phyloP scores from a whole-genome alignment of 179 eudicot genomes.

The Beta macrorhiza region DNA sequence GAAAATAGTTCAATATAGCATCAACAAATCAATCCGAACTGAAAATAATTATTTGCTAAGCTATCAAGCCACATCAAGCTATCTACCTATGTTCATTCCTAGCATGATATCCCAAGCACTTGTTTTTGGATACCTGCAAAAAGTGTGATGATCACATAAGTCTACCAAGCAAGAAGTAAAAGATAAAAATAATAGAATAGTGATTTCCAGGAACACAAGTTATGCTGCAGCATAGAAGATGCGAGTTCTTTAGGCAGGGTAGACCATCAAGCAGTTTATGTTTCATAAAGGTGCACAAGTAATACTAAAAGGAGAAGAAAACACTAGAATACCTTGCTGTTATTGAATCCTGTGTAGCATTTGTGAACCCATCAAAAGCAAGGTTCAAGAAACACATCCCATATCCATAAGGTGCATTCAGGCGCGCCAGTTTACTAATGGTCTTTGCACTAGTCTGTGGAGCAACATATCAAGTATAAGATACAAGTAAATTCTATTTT shows the following conservation, averaged over 20 bases:
- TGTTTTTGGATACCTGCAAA: constrained; percentile 80
- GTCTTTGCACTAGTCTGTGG: constrained; percentile 88
- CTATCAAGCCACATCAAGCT: too few species aligned
- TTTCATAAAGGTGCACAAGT: not conserved
- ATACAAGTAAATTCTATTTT: not conserved
- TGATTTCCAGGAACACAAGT: not conserved
- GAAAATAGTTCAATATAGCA: too few species aligned
- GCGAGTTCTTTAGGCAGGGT: not conserved
- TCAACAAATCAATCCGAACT: too few species aligned
- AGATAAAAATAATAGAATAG: not conserved
- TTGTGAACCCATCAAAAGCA: constrained; percentile 95
- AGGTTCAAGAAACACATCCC: constrained; percentile 89
- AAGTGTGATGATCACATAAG: not conserved
- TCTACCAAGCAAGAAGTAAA: not conserved
- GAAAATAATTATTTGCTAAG: too few species aligned
- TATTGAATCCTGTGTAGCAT: constrained; percentile 96
- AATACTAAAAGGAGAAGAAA: not conserved
- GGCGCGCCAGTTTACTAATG: constrained; percentile 84
- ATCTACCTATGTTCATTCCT: constrained; percentile 58
- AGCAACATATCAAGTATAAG: constrained; percentile 13
- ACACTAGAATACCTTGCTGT: constrained; percentile 56
- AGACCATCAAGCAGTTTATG: not conserved
- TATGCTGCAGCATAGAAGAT: not conserved
- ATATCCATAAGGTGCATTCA: constrained; percentile 94
- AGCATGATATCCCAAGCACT: constrained; percentile 95